These are phyloP conservation scores for Didymella lethalis DNA, from an alignment of 2,329 filamentous ascomycete genomes.

Conservation along the genomic window DNA sequence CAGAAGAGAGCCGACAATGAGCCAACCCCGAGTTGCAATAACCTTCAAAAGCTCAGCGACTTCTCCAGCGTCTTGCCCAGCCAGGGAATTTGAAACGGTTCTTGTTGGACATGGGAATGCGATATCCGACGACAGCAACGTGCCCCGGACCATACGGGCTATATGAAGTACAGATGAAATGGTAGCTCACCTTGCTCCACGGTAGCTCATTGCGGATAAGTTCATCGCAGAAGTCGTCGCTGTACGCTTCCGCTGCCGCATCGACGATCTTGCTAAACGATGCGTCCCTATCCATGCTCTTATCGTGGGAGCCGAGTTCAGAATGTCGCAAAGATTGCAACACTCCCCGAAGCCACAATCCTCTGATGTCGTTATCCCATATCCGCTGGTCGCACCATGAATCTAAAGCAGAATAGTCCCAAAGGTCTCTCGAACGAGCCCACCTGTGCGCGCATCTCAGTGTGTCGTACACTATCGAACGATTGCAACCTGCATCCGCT, in stretches of 20 bases:
- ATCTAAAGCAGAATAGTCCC: constrained; percentile 31
- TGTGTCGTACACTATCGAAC: constrained; percentile 45
- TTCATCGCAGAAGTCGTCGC: constrained; percentile 28
- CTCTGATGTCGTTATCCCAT: constrained; percentile 33
- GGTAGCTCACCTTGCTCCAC: constrained; percentile 43
- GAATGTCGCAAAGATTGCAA: constrained; percentile 29
- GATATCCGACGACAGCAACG: neutral
- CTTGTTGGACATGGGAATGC: neutral
- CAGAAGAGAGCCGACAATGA: constrained; percentile 21
- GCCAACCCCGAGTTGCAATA: constrained; percentile 28
- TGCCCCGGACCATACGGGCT: neutral
- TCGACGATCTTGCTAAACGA: constrained; percentile 21
- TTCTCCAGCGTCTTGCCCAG: neutral
- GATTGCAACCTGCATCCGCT: constrained; percentile 40
- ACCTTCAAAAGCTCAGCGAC: constrained; percentile 26
- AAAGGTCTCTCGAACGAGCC: constrained; percentile 20
- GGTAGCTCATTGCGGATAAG: constrained; percentile 28
- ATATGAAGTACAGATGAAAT: neutral
- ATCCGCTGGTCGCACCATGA: constrained; percentile 40
- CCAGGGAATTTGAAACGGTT: neutral
- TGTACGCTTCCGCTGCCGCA: constrained; percentile 28
- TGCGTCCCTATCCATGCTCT: neutral
- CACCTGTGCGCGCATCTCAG: constrained; percentile 33
- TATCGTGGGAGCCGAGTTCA: neutral
- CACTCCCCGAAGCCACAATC: constrained; percentile 39